A percentile compares a stretch with the other conserved stretches of the same genome.
Evolutionary conservation across 202 grass and related monocot genomes (phyloP).

Genomic region (Dendrocalamus latiflorus): DNA sequence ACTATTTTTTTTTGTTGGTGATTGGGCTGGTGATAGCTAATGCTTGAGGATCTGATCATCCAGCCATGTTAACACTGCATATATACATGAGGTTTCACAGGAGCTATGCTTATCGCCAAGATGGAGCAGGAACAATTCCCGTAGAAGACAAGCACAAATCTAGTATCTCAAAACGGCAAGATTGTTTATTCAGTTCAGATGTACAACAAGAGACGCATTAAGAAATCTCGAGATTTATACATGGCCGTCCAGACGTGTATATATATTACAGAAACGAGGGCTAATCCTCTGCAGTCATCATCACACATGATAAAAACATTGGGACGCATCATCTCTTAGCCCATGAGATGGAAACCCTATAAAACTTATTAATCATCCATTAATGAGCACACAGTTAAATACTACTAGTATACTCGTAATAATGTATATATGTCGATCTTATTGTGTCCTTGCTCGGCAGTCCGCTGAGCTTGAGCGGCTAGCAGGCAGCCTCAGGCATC

Average conservation of each 20-base stretch:
- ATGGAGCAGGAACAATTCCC: not conserved
- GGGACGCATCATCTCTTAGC: slow-evolving; percentile 34
- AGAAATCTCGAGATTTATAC: slow-evolving; percentile 6
- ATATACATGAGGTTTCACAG: not conserved
- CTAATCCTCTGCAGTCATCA: slow-evolving; percentile 34
- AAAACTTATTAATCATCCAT: not conserved
- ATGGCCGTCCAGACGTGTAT: not conserved
- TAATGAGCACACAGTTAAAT: not conserved
- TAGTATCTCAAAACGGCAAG: not conserved
- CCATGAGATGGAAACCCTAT: slow-evolving; percentile 16
- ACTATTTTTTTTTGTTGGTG: not conserved
- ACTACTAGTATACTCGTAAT: not conserved
- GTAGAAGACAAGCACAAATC: not conserved
- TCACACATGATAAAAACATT: slow-evolving; percentile 24
- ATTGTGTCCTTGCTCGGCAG: not conserved
- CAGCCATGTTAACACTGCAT: not conserved
- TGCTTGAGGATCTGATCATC: not conserved
- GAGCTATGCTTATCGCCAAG: not conserved
- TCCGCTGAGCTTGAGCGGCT: not conserved
- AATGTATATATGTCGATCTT: not conserved
- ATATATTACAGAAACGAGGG: slow-evolving; percentile 17
- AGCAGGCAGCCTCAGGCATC: slow-evolving; percentile 41
- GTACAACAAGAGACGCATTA: not conserved
- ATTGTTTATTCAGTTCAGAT: not conserved
- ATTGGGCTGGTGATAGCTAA: not conserved